Conservation (phyloP, 2,329 filamentous ascomycete species). For the Zymoseptoria crescenta region DNA sequence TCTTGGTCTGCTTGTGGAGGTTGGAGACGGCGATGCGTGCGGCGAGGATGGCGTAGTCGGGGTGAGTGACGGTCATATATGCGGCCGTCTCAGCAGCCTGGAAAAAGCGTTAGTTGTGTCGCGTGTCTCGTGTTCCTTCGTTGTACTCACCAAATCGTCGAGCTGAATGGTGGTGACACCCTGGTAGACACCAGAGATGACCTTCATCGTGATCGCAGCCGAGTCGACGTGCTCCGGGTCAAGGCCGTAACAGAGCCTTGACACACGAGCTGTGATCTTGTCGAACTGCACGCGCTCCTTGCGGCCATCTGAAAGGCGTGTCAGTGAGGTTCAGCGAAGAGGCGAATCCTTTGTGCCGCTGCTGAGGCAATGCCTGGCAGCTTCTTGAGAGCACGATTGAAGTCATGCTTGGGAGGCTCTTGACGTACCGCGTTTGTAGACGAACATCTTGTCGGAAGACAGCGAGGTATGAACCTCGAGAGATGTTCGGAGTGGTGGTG, state of each 20-base stretch:
- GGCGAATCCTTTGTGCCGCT: constrained; percentile 8
- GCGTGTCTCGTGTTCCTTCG: not conserved
- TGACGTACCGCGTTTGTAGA: constrained; percentile 53
- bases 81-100: constrained; percentile 97
- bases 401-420: not conserved
- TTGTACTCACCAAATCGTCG: constrained; percentile 75
- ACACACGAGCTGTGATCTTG: constrained; percentile 99
- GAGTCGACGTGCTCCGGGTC: constrained; percentile 94
- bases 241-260: constrained; percentile 92
- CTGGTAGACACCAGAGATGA: constrained; percentile 98
- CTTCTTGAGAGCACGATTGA: not conserved
- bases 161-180: constrained; percentile 94
- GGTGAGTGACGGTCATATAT: constrained; percentile 99
- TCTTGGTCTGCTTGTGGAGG: constrained; percentile 99
- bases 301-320: constrained; percentile 67
- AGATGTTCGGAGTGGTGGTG: constrained; percentile 4
- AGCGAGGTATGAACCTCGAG: constrained; percentile 21
- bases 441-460: constrained; percentile 45
- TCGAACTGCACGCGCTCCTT: constrained; percentile 99
- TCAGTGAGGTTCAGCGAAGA: constrained; percentile 13
- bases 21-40: constrained; percentile 98
- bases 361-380: constrained; percentile 5
- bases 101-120: constrained; percentile 9
- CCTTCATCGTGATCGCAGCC: constrained; percentile 96
- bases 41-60: constrained; percentile 96